Percentiles rank a stretch among this genome's conserved stretches.
Evolutionary conservation across 2,329 filamentous ascomycete genomes (phyloP).

Genomic region (Allantophomopsis lycopodina): DNA sequence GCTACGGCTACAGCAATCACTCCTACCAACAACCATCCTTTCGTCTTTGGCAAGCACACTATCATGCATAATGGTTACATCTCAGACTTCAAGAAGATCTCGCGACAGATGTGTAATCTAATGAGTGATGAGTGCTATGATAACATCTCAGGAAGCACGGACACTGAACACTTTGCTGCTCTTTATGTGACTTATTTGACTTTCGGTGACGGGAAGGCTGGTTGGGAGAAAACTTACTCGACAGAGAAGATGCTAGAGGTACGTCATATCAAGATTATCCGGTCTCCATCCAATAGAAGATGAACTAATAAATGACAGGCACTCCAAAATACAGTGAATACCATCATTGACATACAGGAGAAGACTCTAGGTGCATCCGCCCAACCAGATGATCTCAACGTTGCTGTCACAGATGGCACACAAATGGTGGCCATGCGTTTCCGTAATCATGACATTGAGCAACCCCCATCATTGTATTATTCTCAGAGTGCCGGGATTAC

Average conservation of each 20-base stretch:
- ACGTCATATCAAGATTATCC: conserved; percentile 7
- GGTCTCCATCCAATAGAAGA: no score
- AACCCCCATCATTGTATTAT: conserved; percentile 37
- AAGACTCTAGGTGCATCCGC: conserved; percentile 22
- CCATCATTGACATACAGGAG: conserved; percentile 29
- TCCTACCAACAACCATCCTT: conserved; percentile 38
- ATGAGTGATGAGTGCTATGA: conserved; percentile 31
- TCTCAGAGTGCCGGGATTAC: conserved; percentile 33
- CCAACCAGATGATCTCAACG: conserved; percentile 34
- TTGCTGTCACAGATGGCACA: conserved; percentile 34
- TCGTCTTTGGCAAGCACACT: conserved; percentile 35
- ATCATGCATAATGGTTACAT: conserved; percentile 43
- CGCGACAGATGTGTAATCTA: conserved; percentile 27
- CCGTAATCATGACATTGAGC: conserved; percentile 33
- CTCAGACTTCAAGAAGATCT: conserved; percentile 29
- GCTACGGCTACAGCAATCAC: conserved; percentile 30
- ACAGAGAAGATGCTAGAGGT: conserved; percentile 21
- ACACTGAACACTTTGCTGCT: conserved; percentile 36
- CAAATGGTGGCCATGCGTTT: conserved; percentile 35
- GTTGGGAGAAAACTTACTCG: conserved; percentile 27
- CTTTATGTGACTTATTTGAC: conserved; percentile 19
- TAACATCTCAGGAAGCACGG: conserved; percentile 33
- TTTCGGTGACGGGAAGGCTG: conserved; percentile 9
- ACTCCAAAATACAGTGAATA: conserved; percentile 25
- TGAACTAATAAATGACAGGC: conserved; percentile 13